A percentile compares a stretch with the other conserved stretches of the same genome.
phyloP scores from a whole-genome alignment of 768 basidiomycete species.

The Boletus subcaerulescens region DNA sequence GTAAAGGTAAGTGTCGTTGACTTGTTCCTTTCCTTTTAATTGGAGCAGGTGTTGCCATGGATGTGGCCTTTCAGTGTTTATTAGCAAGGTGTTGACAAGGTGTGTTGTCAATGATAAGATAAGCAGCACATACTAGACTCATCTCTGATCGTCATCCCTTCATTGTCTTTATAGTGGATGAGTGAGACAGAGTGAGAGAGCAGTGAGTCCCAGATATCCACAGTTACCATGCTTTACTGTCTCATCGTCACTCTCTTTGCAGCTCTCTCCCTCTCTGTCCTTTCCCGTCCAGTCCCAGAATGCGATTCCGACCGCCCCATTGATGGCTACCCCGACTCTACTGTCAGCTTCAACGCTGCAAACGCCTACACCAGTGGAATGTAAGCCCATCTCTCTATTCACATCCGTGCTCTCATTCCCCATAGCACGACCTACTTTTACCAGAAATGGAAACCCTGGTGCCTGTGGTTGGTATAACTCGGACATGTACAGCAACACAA shows the following conservation, averaged over 20 bases:
- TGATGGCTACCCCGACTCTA: not conserved
- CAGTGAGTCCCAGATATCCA: not conserved
- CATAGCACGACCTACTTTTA: slow-evolving; percentile 62
- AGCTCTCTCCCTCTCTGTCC: slow-evolving; percentile 52
- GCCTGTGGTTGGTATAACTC: slow-evolving; percentile 66
- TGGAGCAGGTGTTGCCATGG: no score
- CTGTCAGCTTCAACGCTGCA: slow-evolving; percentile 15
- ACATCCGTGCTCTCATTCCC: not conserved
- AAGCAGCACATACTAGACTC: no score
- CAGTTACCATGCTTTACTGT: slow-evolving; percentile 33
- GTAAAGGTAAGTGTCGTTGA: no score
- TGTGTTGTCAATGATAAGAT: no score
- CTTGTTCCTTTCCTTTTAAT: no score
- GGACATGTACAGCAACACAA: slow-evolving; percentile 57
- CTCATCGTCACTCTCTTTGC: slow-evolving; percentile 51
- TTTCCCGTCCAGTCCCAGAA: slow-evolving; percentile 11
- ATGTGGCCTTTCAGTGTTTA: no score
- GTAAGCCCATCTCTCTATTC: slow-evolving; percentile 31
- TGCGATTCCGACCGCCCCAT: not conserved
- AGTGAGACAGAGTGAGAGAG: no score
- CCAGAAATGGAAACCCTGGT: slow-evolving; percentile 71
- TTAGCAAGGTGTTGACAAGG: no score
- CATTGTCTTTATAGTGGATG: no score
- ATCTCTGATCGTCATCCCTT: no score
- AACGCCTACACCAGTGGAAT: slow-evolving; percentile 36